These are phyloP conservation scores for Kondoa subrosea DNA, from an alignment of 768 basidiomycete genomes.

Conservation along the genomic window DNA sequence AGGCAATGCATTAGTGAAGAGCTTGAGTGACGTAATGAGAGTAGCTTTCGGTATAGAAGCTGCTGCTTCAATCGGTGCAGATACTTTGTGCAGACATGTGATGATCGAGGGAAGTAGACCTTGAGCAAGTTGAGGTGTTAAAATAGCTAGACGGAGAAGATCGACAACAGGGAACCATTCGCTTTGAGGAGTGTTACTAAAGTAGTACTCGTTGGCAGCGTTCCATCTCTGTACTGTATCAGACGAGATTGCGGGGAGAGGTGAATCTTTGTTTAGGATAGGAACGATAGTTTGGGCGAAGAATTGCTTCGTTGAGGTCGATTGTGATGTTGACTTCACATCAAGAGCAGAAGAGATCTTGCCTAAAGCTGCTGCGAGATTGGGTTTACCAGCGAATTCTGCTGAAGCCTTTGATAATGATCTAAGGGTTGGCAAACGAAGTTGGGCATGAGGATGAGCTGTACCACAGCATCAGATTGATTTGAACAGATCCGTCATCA, in stretches of 20 bases:
- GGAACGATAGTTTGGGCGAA: conserved; percentile 44
- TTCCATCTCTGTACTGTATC: conserved; percentile 22
- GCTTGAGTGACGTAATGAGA: conserved; percentile 31
- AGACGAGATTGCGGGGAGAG: not conserved
- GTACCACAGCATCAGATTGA: conserved; percentile 6
- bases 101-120: conserved; percentile 4
- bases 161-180: conserved; percentile 67
- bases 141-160: conserved; percentile 59
- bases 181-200: conserved; percentile 38
- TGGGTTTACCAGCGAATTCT: conserved; percentile 54
- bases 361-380: conserved; percentile 45
- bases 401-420: conserved; percentile 47
- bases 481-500: no score
- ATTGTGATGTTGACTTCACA: conserved; percentile 5
- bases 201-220: conserved; percentile 29
- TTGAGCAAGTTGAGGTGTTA: conserved; percentile 28
- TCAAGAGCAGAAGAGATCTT: conserved; percentile 49
- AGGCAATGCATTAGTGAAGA: conserved; percentile 31
- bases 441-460: conserved; percentile 60
- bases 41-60: conserved; percentile 27
- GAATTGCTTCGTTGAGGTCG: conserved; percentile 27
- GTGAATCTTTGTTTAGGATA: not conserved
- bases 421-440: conserved; percentile 39
- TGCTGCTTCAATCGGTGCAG: conserved; percentile 9
- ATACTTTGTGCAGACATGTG: conserved; percentile 1